These are phyloP conservation scores for Rhizopogon roseolus DNA, from an alignment of 768 basidiomycete species.

Conservation along the genomic window DNA sequence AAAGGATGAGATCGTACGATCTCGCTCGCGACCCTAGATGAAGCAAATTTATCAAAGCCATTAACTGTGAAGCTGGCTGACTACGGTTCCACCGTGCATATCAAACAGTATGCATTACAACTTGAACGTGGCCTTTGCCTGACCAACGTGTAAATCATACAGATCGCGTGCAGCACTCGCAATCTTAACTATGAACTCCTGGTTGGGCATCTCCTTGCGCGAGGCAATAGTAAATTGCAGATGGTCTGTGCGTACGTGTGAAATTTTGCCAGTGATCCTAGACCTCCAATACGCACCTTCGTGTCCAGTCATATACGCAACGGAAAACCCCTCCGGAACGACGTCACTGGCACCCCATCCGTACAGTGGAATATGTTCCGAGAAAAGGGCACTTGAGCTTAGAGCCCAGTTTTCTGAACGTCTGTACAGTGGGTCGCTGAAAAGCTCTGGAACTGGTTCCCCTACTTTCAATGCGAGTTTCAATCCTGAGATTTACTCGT, in stretches of 20 bases:
- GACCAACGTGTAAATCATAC: conserved; percentile 46
- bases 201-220: conserved; percentile 78
- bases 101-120: too few species aligned
- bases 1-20: too few species aligned
- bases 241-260: conserved; percentile 43
- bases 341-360: conserved; percentile 97
- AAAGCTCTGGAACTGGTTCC: conserved; percentile 66
- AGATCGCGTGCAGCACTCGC: conserved; percentile 61
- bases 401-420: conserved; percentile 81
- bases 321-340: conserved; percentile 89
- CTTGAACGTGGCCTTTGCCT: conserved; percentile 34
- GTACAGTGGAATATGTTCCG: conserved; percentile 75
- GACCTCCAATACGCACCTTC: conserved; percentile 45
- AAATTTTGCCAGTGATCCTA: neutral
- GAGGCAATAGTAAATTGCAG: conserved; percentile 88
- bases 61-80: too few species aligned
- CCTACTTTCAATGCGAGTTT: conserved; percentile 59
- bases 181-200: conserved; percentile 68
- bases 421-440: conserved; percentile 66
- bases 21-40: too few species aligned
- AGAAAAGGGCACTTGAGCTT: conserved; percentile 85
- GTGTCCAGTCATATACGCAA: conserved; percentile 89
- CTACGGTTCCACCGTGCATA: too few species aligned
- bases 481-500: conserved; percentile 45
- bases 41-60: too few species aligned